Conservation (phyloP, 768 basidiomycete genomes). For the Auriscalpium microsporum region DNA sequence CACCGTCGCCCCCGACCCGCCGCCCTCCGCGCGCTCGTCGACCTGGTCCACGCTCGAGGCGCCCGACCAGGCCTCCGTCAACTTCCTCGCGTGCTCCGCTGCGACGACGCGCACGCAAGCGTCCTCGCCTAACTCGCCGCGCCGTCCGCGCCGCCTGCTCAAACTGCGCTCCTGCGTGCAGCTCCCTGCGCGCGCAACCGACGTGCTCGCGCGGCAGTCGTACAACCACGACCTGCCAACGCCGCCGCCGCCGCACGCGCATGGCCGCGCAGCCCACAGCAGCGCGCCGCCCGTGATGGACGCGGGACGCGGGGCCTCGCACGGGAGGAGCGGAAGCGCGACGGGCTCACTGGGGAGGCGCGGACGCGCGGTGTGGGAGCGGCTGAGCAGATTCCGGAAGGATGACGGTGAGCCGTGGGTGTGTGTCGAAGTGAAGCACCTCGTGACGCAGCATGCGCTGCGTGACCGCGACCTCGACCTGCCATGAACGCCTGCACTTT, state of each 20-base stretch:
- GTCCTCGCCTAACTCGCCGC: background rate
- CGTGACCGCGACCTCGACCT: conserved; percentile 6
- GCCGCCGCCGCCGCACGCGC: background rate
- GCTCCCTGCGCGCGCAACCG: conserved; percentile 20
- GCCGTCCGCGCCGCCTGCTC: background rate
- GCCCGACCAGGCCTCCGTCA: conserved; percentile 8
- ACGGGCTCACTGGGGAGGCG: conserved; percentile 3
- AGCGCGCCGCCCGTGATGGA: background rate
- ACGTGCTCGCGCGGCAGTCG: conserved; percentile 21
- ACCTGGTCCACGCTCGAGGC: background rate
- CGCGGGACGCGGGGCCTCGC: background rate
- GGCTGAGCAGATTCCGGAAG: conserved; percentile 18
- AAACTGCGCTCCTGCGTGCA: conserved; percentile 6
- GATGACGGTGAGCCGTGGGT: conserved; percentile 22
- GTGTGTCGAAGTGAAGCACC: conserved; percentile 23
- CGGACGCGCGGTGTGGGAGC: conserved; percentile 12
- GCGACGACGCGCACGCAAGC: background rate
- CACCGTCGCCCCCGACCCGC: background rate
- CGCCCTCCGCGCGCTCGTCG: background rate
- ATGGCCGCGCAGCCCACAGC: background rate
- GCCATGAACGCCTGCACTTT: background rate
- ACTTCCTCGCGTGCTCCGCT: conserved; percentile 10
- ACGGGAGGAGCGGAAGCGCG: background rate
- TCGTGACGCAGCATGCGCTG: conserved; percentile 19
- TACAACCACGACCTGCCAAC: conserved; percentile 19